Evolutionary conservation across 2,329 filamentous ascomycete genomes (phyloP), one percentile per base, ranked within the genome.

Genomic region (Tolypocladium album): DNA sequence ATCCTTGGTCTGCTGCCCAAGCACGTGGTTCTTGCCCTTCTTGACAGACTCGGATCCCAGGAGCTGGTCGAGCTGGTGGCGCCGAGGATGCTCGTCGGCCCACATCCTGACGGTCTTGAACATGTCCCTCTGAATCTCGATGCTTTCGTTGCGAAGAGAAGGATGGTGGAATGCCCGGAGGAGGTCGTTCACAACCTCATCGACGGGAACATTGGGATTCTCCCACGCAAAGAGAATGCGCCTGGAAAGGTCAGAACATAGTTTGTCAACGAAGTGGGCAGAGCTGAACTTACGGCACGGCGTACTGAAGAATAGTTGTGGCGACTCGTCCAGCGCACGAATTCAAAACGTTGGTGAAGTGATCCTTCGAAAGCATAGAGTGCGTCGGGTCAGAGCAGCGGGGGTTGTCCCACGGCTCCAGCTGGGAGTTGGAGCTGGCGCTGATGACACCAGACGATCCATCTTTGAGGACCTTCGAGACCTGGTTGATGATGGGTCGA

Each of bases 181-280:
- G 47, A 95, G 85, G 66, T 97, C 93, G 63, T 90, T 80, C 63
- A 92, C 79, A 0, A 97, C 88, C 72, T 95, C 89, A 43, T 95
- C 84, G 4, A 94, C 88, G 0, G 90, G 85, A 0, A 96, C 86
- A 52, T 88, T 85, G 3, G 88, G 84, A 70, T 97, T 89, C 64
- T 97, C 90, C 91, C 92, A 97, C 4, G 92, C 93, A 70, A 93
- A 96, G 24, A 99, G 80, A 56, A 97, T 78, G 42, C 93, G 89
- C 83, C 85, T 34, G 13, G 8, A 42, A 34, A 17, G 13, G 55
- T 59, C 42, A 63, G 27, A 50, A 59, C 22, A 15, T n/a, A 22
- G 5, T 15, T 13, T 7, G 36, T 36, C 4, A 40, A 38, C 20
- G 36, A 24, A 8, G 15, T n/a, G 31, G 9, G 15, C 20, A 1